phyloP scores from a whole-genome alignment of 495 filamentous ascomycete species.

The Jackrogersella multiformis region DNA sequence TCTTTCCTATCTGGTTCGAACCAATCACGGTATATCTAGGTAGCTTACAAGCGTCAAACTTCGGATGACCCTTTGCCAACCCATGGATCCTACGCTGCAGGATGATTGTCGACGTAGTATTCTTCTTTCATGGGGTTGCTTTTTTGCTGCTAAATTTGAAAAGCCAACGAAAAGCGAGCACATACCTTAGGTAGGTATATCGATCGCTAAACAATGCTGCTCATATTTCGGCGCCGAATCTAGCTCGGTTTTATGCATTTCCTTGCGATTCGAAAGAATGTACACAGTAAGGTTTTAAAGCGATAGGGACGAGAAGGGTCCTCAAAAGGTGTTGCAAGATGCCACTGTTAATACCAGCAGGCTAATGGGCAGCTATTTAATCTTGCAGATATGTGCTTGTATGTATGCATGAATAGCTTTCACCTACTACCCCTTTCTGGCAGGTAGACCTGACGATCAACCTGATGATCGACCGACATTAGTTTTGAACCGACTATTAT shows the following conservation, averaged over 20 bases:
- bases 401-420: slow-evolving; percentile 4
- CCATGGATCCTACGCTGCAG: slow-evolving; percentile 17
- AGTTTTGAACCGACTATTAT: not conserved
- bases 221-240: not conserved
- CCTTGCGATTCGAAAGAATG: slow-evolving; percentile 12
- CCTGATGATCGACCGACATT: slow-evolving; percentile 16
- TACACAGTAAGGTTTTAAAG: too few species aligned
- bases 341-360: slow-evolving; percentile 7
- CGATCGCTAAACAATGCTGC: not conserved
- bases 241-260: slow-evolving; percentile 9
- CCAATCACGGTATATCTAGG: slow-evolving; percentile 25
- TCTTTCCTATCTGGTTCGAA: slow-evolving; percentile 17
- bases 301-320: not conserved
- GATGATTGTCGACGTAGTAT: slow-evolving; percentile 18
- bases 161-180: slow-evolving; percentile 15
- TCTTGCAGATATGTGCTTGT: slow-evolving; percentile 16
- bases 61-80: slow-evolving; percentile 11
- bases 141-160: slow-evolving; percentile 36
- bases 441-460: slow-evolving; percentile 18
- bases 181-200: too few species aligned
- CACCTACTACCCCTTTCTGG: slow-evolving; percentile 12
- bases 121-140: slow-evolving; percentile 17
- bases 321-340: not conserved
- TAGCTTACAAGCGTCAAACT: not conserved
- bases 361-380: not conserved